Evolutionary conservation across 140 eudicot genomes (phyloP).

Genomic region (Stevia rebaudiana): DNA sequence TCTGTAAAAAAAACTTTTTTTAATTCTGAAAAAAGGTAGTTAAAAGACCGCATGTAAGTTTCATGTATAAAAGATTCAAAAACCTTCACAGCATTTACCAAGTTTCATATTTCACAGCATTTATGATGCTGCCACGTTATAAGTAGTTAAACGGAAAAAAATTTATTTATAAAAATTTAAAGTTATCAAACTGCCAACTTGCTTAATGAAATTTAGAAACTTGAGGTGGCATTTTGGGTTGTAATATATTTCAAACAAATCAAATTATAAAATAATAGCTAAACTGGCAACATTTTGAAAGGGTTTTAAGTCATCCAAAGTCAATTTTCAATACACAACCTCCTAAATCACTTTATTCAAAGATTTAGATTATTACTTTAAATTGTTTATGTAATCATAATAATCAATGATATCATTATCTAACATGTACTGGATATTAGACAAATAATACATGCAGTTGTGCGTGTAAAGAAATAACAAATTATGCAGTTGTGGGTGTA

Average conservation of each 20-base stretch:
- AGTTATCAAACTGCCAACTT: neutral
- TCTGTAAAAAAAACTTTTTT: slow-evolving; percentile 35
- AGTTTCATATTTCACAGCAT: neutral
- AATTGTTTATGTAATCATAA: neutral
- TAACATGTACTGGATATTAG: neutral
- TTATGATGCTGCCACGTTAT: neutral
- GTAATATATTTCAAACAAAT: neutral
- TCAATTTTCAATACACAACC: neutral
- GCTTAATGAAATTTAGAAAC: neutral
- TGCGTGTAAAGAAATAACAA: no score
- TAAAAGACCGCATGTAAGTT: no score
- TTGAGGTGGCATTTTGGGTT: neutral
- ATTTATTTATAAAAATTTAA: neutral
- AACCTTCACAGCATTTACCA: no score
- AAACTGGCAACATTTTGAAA: neutral
- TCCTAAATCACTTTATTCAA: neutral
- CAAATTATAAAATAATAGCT: no score
- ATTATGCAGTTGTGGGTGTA: neutral
- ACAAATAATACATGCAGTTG: neutral
- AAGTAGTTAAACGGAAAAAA: neutral
- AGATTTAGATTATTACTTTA: neutral
- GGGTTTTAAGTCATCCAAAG: neutral
- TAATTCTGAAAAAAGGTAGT: neutral
- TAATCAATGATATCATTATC: neutral
- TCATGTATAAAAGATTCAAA: no score